Evolutionary conservation across 371 early-diverging fungal species (phyloP).

Genomic region (Basidiobolus meristosporus): DNA sequence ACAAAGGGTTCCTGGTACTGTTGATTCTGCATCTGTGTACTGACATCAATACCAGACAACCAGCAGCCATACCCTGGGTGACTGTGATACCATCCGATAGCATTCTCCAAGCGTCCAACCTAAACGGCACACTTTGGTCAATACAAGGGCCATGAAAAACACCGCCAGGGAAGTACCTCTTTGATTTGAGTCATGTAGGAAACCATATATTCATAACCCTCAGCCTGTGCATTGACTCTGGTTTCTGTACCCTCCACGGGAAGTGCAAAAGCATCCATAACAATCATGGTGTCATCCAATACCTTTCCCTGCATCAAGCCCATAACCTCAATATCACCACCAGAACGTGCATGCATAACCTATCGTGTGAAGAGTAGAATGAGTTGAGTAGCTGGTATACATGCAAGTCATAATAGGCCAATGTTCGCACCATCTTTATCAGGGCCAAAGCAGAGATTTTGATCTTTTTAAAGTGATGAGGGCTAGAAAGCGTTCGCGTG

Average conservation of each 20-base stretch:
- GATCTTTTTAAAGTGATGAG: constrained; percentile 75
- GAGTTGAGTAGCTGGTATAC: neutral
- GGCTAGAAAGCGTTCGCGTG: constrained; percentile 20
- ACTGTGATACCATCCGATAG: constrained; percentile 95
- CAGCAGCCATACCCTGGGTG: constrained; percentile 98
- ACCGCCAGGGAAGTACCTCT: constrained; percentile 24
- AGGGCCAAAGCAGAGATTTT: constrained; percentile 88
- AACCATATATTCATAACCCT: constrained; percentile 96
- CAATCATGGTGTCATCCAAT: constrained; percentile 65
- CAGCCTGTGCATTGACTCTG: constrained; percentile 87
- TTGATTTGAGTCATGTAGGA: constrained; percentile 65
- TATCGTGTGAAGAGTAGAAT: constrained; percentile 8
- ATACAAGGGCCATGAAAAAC: neutral
- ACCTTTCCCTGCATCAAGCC: constrained; percentile 95
- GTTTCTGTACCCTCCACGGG: constrained; percentile 98
- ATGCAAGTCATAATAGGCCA: neutral
- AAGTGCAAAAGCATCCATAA: constrained; percentile 92
- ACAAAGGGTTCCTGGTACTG: constrained; percentile 88
- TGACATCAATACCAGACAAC: constrained; percentile 95
- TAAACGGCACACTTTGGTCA: constrained; percentile 8
- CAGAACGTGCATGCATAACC: constrained; percentile 91
- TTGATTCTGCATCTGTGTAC: constrained; percentile 89
- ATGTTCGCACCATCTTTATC: constrained; percentile 75
- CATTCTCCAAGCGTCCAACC: constrained; percentile 87
- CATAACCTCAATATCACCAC: constrained; percentile 94